Evolutionary conservation across 108 stramenopile genomes (phyloP), one percentile per base, ranked within the genome.

Genomic region (Stephanodiscus triporus): DNA sequence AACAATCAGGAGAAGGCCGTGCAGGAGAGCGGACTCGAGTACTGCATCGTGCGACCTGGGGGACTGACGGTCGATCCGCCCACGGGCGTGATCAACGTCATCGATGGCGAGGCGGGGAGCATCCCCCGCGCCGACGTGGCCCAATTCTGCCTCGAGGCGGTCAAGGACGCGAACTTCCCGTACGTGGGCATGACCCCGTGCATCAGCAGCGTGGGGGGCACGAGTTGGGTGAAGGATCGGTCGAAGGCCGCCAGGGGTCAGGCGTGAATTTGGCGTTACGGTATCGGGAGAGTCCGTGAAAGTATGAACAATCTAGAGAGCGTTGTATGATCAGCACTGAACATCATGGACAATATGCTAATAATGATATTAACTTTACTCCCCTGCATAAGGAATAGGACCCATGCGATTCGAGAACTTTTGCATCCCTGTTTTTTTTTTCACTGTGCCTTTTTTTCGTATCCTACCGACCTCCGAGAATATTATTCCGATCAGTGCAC

Each of bases 111-210:
- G 78, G 97, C 96, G 37, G 98, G 98, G 61, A 86, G 86, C 24
- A 96, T 98, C 66, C 85, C 95, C 16, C 87, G 98, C 17, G 97
- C 98, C 9, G 98, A 99, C 78, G 97, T 99, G 56, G 98, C 98
- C 13, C 84, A 89, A 72, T 99, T 99, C 76, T 97, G 97, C 73
- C 63, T 99, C 43, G 96, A 95, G 77, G 97, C 97, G 2, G 78
- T 99, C 48, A 82, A 69, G 57, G 89, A 95, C 26, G 86, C 81
- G 4, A 87, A 95, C 47, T 99, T 98, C 83, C 91, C 94, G 14
- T 99, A 99, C 83, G 87, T 97, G 72, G 84, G 87, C 2, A 86
- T 96, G 73, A 85, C 93, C 9, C 96, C 97, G 37, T 98, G 97
- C 82, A 98, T 98, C 82, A 91, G 89, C 80, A 89, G 86, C 4